These are phyloP conservation scores for Wickerhamiella kazuoi DNA, from an alignment of 805 yeast species.

Conservation along the genomic window DNA sequence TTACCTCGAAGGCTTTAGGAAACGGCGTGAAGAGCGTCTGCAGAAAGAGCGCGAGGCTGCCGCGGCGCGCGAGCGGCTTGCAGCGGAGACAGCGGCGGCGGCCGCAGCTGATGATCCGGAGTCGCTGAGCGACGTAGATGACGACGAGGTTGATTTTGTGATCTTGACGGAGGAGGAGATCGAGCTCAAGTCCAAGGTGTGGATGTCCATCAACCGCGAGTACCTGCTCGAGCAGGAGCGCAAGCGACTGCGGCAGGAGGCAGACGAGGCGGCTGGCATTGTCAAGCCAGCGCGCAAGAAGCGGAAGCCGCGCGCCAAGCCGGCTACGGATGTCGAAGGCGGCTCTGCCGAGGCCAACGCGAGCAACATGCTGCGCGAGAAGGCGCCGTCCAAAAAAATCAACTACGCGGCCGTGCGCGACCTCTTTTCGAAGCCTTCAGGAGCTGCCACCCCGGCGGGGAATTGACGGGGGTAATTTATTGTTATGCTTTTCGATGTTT, in stretches of 20 bases:
- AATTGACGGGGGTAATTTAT: too few species aligned
- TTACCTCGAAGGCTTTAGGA: slow-evolving; percentile 12
- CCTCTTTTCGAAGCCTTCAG: slow-evolving; percentile 18
- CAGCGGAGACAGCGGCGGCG: slow-evolving; percentile 24
- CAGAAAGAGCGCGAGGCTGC: slow-evolving; percentile 7
- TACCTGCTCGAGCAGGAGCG: slow-evolving; percentile 70
- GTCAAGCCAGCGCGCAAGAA: slow-evolving; percentile 32
- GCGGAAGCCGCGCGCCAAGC: slow-evolving; percentile 21
- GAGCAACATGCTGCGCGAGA: slow-evolving; percentile 53
- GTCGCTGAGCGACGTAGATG: slow-evolving; percentile 60
- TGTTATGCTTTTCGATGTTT: too few species aligned
- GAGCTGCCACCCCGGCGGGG: too few species aligned
- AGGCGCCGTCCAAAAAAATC: slow-evolving; percentile 71
- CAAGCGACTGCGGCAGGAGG: slow-evolving; percentile 65
- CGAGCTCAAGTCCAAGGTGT: slow-evolving; percentile 56
- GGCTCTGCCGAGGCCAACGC: slow-evolving; percentile 67
- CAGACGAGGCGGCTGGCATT: slow-evolving; percentile 70
- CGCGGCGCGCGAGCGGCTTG: slow-evolving; percentile 4
- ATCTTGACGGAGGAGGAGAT: slow-evolving; percentile 54
- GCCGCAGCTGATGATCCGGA: slow-evolving; percentile 19
- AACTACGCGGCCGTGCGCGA: slow-evolving; percentile 64
- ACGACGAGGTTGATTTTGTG: slow-evolving; percentile 51
- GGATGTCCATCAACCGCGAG: slow-evolving; percentile 84
- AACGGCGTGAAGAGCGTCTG: slow-evolving; percentile 11
- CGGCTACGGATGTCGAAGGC: slow-evolving; percentile 15